Evolutionary conservation across 1,139 yeast genomes (phyloP), one percentile per base, ranked within the genome.

Genomic region (Candida sp.): DNA sequence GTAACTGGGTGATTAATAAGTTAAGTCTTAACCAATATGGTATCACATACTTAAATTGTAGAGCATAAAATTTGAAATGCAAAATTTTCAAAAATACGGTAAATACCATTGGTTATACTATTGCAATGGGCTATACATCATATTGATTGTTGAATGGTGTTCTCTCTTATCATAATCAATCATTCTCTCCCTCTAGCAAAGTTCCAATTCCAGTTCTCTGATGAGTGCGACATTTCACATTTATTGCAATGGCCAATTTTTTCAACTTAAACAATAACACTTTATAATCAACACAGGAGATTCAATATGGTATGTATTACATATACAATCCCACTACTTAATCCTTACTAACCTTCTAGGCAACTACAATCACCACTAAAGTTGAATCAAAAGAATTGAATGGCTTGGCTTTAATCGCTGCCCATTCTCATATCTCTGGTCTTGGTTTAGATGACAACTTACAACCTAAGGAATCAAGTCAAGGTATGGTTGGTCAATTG

Each of bases 401-500:
- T 49, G 83, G 85, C 12, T 70, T 86, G 45, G 82, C 91, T 29
- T 71, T 86, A 57, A 87, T 93, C 56, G 97, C 98, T 4, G 96
- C 98, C 21, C 99, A 93, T 63, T 90, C 98, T 6, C 99, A 93
- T 64, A 93, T 93, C 62, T 76, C 91, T 4, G 99, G 99, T 1
- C 76, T 93, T 32, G 99, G 99, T n/a, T 79, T 93, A 43, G 97
- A 91, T 64, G 97, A 89, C 50, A 82, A 85, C 53, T 73, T 95
- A 54, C 88, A 85, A 56, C 97, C 98, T 33, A 77, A 87, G 53
- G 84, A 79, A 50, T 65, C 76, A 19, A 75, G 86, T 37, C 96
- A 93, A 61, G 99, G 99, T 21, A 89, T 93, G 97, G 98, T 93
- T 42, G 99, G 99, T 21, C 99, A 95, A 69, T 61, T 85, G 49